A percentile compares a stretch with the other conserved stretches of the same genome.
Conservation (phyloP, 805 yeast species). For the Kazachstania kunashirensis region DNA sequence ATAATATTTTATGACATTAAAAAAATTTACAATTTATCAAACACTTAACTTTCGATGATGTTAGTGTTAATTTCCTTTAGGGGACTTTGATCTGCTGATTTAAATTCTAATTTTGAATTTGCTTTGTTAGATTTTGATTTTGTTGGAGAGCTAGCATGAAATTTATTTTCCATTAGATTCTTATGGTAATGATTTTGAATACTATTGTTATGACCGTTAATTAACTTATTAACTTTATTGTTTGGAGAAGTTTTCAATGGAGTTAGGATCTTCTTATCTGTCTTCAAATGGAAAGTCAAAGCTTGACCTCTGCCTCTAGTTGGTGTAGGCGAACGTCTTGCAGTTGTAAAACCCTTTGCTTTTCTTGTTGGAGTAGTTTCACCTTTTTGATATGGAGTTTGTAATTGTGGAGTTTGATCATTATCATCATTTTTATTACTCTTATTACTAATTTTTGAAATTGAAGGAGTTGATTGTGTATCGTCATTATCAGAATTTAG, state of each 20-base stretch:
- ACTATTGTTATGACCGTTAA: slow-evolving; percentile 15
- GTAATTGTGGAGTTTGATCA: slow-evolving; percentile 2
- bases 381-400: slow-evolving; percentile 5
- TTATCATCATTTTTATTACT: background rate
- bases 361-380: slow-evolving; percentile 14
- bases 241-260: slow-evolving; percentile 27
- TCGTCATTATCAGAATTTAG: background rate
- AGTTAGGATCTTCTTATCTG: slow-evolving; percentile 24
- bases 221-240: slow-evolving; percentile 27
- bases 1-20: no score
- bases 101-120: slow-evolving; percentile 10
- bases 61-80: slow-evolving; percentile 17
- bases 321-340: slow-evolving; percentile 9
- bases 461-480: background rate
- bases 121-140: slow-evolving; percentile 2
- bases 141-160: slow-evolving; percentile 4
- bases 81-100: slow-evolving; percentile 13
- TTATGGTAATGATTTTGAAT: slow-evolving; percentile 1
- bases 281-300: slow-evolving; percentile 26
- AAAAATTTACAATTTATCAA: no score
- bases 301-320: slow-evolving; percentile 24
- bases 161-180: slow-evolving; percentile 5
- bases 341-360: slow-evolving; percentile 5
- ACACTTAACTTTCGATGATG: slow-evolving; percentile 5
- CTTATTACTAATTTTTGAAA: background rate